Conservation (phyloP, 306 rosid genomes). For the Clitoria ternatea region DNA sequence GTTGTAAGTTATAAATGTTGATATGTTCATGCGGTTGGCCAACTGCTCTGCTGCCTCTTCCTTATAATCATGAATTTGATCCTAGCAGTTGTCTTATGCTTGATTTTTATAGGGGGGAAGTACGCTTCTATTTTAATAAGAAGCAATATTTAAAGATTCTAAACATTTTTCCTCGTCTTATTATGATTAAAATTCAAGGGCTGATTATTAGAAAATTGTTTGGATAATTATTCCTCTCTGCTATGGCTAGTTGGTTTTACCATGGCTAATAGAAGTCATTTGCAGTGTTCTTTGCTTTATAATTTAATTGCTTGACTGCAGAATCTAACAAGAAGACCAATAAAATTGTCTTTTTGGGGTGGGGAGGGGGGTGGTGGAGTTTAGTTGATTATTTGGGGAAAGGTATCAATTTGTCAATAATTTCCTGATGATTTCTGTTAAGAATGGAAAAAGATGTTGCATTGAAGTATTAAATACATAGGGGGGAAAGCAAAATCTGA, state of each 20-base stretch:
- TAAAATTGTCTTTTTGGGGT: neutral
- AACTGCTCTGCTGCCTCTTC: neutral
- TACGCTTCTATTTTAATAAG: conserved; percentile 3
- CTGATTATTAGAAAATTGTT: neutral
- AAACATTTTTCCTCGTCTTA: neutral
- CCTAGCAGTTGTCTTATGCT: neutral
- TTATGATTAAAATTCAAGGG: neutral
- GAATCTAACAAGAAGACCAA: neutral
- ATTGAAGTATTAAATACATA: neutral
- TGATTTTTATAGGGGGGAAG: conserved; percentile 16
- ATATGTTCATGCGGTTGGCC: neutral
- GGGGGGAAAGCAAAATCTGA: neutral
- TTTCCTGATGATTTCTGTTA: neutral
- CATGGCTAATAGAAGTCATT: neutral
- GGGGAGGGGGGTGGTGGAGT: neutral
- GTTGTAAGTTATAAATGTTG: neutral
- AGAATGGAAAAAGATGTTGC: neutral
- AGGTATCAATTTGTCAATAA: neutral
- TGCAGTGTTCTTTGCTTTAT: neutral
- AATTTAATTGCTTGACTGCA: neutral
- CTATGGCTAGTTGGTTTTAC: neutral
- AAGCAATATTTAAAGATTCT: neutral
- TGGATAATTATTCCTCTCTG: neutral
- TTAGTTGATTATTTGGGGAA: neutral
- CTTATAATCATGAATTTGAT: conserved; percentile 6